A percentile compares a stretch with the other conserved stretches of the same genome.
Evolutionary conservation across 2,329 filamentous ascomycete species (phyloP).

Genomic region (Epichloe baconii): DNA sequence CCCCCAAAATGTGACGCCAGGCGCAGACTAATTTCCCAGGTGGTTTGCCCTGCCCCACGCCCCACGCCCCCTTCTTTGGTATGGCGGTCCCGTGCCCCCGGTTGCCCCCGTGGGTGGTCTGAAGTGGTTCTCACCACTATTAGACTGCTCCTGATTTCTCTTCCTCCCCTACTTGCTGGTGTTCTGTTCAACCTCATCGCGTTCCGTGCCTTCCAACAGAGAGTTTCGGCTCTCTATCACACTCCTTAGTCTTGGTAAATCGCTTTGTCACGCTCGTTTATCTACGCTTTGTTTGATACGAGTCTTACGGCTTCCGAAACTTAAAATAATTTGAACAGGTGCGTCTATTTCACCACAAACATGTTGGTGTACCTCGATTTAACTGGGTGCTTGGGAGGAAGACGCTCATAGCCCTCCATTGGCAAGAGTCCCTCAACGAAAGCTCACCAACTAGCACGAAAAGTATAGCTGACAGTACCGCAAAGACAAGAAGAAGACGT

Average conservation of each 20-base stretch:
- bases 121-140: neutral
- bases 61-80: neutral
- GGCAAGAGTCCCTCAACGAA: neutral
- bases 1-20: neutral
- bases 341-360: neutral
- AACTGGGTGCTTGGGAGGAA: neutral
- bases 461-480: neutral
- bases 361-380: neutral
- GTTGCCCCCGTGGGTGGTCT: neutral
- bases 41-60: neutral
- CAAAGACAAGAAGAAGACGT: neutral
- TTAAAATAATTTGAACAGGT: neutral
- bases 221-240: conserved; percentile 40
- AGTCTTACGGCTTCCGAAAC: neutral
- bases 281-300: conserved; percentile 15
- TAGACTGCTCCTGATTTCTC: conserved; percentile 1
- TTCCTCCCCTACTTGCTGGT: conserved; percentile 11
- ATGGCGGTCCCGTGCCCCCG: neutral
- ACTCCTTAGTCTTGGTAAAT: conserved; percentile 29
- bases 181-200: conserved; percentile 14
- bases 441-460: neutral
- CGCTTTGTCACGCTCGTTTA: conserved; percentile 18
- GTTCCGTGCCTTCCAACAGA: conserved; percentile 36
- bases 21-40: conserved; percentile 4
- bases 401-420: neutral